Base-by-base conservation (phyloP, 2,329 filamentous ascomycete species). In the Coniella lustricola region DNA sequence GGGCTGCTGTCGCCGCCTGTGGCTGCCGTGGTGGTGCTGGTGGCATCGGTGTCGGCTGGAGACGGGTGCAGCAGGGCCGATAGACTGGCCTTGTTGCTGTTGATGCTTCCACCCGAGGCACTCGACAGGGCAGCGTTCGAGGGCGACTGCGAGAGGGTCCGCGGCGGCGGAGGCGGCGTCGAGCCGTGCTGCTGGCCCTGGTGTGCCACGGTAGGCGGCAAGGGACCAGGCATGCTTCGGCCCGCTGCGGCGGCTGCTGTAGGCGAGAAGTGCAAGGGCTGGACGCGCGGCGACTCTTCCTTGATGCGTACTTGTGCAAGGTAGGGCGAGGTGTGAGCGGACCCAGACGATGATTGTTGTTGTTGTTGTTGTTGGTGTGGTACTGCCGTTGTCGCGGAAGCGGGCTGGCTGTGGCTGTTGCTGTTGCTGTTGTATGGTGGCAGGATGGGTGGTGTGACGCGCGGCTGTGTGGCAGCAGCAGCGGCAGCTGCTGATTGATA, bases 31-130 rank as follows among this genome's bases (percentile, higher is more conserved):
- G 72, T 73, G 9, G 67, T 69, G 56, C 67, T 73, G 52, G 62
- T 68, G 31, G 69, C 68, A 60, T 73, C 74, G 42, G 72, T 73
- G 51, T 61, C 67, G 13, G 70, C 59, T 2, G 70, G 65, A 2
- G 71, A 71, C 2, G 77, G 71, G 57, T 80, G 75, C n/a, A 78
- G 64, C 14, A 70, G 61, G 1, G 70, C 69, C 7, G 74, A 73
- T 5, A 78, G 57, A 57, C 69, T 75, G 3, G 72, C 67, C 63
- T 67, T 74, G 60, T 69, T 65, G 37, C 59, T 53, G 39, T 7
- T 20, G 25, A 14, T 39, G 5, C 7, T 7, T 20, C 21, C 17
- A 16, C 16, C 17, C 7, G 25, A 20, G 1, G 25, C 17, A 7
- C 33, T 35, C 7, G 33, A 35, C 33, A 14, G 4, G 13, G 33